A percentile compares a stretch with the other conserved stretches of the same genome.
Evolutionary conservation across 345 rosid genomes (phyloP).

Genomic region (Anacardium occidentale): DNA sequence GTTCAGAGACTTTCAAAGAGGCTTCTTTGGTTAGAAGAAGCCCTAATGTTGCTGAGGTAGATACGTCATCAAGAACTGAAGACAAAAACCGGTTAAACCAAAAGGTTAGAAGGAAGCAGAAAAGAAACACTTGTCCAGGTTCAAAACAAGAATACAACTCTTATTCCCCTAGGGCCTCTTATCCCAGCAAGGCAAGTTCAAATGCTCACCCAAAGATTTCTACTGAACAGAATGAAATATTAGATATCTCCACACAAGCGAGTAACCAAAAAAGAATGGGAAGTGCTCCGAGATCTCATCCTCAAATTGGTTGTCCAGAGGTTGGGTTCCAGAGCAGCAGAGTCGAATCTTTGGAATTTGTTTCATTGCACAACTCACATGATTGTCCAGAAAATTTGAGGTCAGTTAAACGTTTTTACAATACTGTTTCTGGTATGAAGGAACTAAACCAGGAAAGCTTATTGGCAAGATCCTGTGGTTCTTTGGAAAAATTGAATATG

Average conservation of each 20-base stretch:
- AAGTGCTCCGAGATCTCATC: conserved; percentile 20
- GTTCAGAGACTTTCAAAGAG: conserved; percentile 21
- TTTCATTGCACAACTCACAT: conserved; percentile 23
- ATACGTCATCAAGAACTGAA: conserved; percentile 20
- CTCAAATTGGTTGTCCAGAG: conserved; percentile 14
- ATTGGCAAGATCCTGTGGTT: conserved; percentile 15
- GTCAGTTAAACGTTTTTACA: conserved; percentile 9
- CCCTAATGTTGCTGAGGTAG: conserved; percentile 18
- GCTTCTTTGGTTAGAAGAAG: conserved; percentile 26
- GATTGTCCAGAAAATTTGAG: conserved; percentile 19
- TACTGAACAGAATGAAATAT: conserved; percentile 22
- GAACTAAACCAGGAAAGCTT: conserved; percentile 15
- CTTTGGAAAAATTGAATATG: conserved; percentile 21
- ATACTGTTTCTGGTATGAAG: conserved; percentile 18
- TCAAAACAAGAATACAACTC: conserved; percentile 29
- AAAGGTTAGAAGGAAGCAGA: conserved; percentile 33
- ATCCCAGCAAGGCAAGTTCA: conserved; percentile 28
- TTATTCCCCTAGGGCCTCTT: conserved; percentile 26
- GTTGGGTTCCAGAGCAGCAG: conserved; percentile 13
- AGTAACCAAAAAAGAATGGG: conserved; percentile 16
- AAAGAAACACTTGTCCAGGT: conserved; percentile 28
- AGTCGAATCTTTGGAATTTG: conserved; percentile 21
- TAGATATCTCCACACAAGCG: conserved; percentile 17
- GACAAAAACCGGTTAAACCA: conserved; percentile 28
- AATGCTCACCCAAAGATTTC: conserved; percentile 14